Evolutionary conservation across 805 yeast species (phyloP), one percentile per base, ranked within the genome.

Genomic region (Hermanozyma aechmeae): DNA sequence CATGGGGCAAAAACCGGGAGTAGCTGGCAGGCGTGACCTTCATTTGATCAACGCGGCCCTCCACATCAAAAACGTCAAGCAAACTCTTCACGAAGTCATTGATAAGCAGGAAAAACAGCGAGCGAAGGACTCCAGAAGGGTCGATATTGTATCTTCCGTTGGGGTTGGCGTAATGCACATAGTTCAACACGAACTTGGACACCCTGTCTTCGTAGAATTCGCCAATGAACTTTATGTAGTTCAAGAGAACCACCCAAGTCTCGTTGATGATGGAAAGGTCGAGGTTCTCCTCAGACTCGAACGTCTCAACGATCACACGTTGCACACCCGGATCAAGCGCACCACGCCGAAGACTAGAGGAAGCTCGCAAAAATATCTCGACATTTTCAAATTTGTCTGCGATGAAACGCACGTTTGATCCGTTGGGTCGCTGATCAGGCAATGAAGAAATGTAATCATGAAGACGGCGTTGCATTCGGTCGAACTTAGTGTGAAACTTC

Each of bases 231-330:
- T 42, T 41, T 13, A 61, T 42, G 33, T 54, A 59, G 36, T 62
- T 62, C 21, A 46, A 35, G 15, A 62, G 44, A 5, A 62, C 59
- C 26, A 61, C 44, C 69, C 69, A 62, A 1, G 68, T 51, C 36
- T 62, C 69, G 40, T 56, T 62, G 26, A 61, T 46, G 16, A 60
- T 50, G 11, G 67, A 54, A 24, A 59, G 46, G 29, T 62, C 69
- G 31, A 62, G 44, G 32, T 56, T 60, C 22, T 61, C 69, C 35
- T 51, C 50, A 35, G 49, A 53, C 13, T 53, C 57, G 34, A 60
- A 62, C 3, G 56, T 44, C 16, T 52, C 61, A 17, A 48, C 29
- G 6, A 58, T 48, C 2, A 50, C 37, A 11, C 31, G 23, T 23
- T 55, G 56, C 16, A 43, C 43, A 14, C 54, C 64, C 16, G 49